These are phyloP conservation scores for Ambrosiella beaveri DNA, from an alignment of 2,329 filamentous ascomycete species.

Conservation along the genomic window DNA sequence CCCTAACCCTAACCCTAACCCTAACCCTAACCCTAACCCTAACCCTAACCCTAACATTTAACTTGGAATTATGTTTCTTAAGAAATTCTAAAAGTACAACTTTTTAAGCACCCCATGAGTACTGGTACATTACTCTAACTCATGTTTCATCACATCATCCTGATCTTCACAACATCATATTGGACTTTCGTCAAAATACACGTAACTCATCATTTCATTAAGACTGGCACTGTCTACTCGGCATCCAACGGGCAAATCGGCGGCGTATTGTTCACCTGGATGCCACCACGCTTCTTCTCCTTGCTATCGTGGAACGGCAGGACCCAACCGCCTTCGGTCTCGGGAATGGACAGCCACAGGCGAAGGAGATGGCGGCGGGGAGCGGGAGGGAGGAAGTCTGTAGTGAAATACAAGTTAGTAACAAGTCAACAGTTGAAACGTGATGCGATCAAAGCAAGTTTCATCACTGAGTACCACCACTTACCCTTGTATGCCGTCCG, in stretches of 20 bases:
- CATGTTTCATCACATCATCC: too few relatives aligned
- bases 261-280: constrained; percentile 68
- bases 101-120: too few relatives aligned
- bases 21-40: too few relatives aligned
- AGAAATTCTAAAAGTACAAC: too few relatives aligned
- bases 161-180: too few relatives aligned
- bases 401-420: neutral
- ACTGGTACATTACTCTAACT: too few relatives aligned
- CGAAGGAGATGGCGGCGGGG: constrained; percentile 66
- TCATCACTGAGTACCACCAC: neutral
- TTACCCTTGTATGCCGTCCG: constrained; percentile 53
- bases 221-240: constrained; percentile 34
- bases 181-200: neutral
- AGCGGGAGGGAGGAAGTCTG: constrained; percentile 41
- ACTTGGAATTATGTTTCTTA: too few relatives aligned
- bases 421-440: neutral
- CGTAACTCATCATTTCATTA: neutral
- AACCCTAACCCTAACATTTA: too few relatives aligned
- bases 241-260: constrained; percentile 63
- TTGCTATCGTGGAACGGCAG: constrained; percentile 65
- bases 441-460: neutral
- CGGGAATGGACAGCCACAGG: constrained; percentile 69
- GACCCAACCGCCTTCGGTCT: constrained; percentile 69
- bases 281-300: constrained; percentile 75
- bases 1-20: too few relatives aligned